phyloP scores from a whole-genome alignment of 75 land plant genomes.

The Selaginella tamariscina region DNA sequence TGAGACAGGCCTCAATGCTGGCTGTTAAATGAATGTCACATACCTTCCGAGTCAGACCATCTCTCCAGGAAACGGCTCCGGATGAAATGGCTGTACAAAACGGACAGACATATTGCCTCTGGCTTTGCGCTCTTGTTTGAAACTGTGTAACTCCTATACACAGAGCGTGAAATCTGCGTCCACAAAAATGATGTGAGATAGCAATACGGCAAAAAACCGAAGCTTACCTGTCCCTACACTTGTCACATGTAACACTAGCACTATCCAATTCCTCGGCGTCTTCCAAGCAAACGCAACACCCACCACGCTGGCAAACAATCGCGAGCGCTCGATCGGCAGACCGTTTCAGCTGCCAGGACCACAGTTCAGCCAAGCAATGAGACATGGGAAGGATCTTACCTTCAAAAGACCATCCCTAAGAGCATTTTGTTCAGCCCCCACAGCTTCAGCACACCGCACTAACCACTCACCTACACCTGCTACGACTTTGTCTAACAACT shows the following conservation, averaged over 20 bases:
- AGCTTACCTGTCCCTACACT: conserved; percentile 25
- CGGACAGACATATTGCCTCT: conserved; percentile 30
- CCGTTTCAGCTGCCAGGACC: conserved; percentile 19
- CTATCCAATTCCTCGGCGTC: conserved; percentile 12
- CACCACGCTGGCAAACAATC: background rate
- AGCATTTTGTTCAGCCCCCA: conserved; percentile 6
- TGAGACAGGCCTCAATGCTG: no score
- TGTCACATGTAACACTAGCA: conserved; percentile 20
- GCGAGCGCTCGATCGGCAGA: conserved; percentile 16
- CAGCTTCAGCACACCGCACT: conserved; percentile 15
- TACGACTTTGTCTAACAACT: conserved; percentile 3
- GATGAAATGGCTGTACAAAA: conserved; percentile 26
- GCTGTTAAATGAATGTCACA: no score
- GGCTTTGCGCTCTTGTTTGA: conserved; percentile 17
- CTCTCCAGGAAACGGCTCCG: conserved; percentile 18
- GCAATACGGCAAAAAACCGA: background rate
- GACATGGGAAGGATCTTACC: conserved; percentile 5
- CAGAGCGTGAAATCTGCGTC: conserved; percentile 25
- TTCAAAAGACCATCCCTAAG: conserved; percentile 18
- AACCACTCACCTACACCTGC: conserved; percentile 19
- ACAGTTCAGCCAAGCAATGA: background rate
- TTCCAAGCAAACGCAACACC: conserved; percentile 17
- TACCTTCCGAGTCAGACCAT: conserved; percentile 20
- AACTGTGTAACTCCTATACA: conserved; percentile 19
- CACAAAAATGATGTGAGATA: background rate